Base-by-base conservation (phyloP, 2,329 filamentous ascomycete species). In the Hypoxylon sp. region DNA sequence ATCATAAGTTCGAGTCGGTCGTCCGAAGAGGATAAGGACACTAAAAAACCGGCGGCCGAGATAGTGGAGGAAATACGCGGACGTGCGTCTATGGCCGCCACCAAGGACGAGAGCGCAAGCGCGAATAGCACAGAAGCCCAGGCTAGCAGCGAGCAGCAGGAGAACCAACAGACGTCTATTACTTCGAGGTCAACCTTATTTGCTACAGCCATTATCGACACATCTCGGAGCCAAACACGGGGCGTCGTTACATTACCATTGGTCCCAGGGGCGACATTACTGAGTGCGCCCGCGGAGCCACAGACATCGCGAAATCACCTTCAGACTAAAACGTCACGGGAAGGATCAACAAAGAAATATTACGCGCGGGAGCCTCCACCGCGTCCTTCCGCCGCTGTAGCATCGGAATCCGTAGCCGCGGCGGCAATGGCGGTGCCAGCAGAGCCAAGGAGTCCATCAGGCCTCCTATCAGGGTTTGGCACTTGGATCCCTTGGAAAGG, bases 1-100 rank as follows among this genome's bases (percentile, higher is more conserved):
- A 90, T 90, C 73, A 90, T 90, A 82, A 90, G 87, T 23, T 89
- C 87, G 0, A 90, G 88, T 66, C 84, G 87, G 25, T 90, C 88
- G 1, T 90, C 88, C 0, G 87, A 89, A 23, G 88, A 90, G 69
- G 88, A 89, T 45, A 85, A 83, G 71, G 80, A 83, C n/a, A 87
- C 84, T 71, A 89, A 87, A 77, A 89, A 86, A 74, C 82, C 87
- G 0, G 88, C 87, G 0, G 81, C 84, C 1, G 86, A 88, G 62
- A 79, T 90, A 25, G 83, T 85, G 0, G 84, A 85, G 5, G 83
- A 86, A 60, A 82, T 87, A 36, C 85, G 84, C 43, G 86, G 84
- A 25, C 82, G 86, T 57, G 80, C 81, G 13, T 74, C 79, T 2
- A 85, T 23, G 10, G 21, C 83, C 38, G 62, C 36, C 32, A 70